Percentiles rank a stretch among this genome's conserved stretches.
Conservation (phyloP, 345 rosid genomes). For the Eutrema heterophyllum region DNA sequence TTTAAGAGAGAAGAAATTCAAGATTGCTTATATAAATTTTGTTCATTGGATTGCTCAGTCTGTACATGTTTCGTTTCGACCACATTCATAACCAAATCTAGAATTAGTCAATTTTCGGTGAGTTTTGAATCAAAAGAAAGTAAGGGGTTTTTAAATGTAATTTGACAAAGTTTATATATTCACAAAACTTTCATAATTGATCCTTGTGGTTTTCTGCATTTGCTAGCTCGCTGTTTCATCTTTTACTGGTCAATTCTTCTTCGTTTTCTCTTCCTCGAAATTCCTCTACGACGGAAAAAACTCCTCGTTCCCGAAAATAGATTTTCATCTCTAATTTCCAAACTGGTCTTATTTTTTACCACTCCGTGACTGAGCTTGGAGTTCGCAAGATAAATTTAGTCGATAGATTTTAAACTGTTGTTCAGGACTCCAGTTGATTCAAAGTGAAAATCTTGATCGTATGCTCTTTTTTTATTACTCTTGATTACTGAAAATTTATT, state of each 20-base stretch:
- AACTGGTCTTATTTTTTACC: no score
- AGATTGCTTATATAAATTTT: not conserved
- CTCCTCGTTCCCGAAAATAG: no score
- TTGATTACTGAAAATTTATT: no score
- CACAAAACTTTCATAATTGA: not conserved
- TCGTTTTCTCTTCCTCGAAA: no score
- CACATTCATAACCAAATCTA: not conserved
- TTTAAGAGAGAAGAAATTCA: not conserved
- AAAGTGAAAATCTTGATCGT: not conserved
- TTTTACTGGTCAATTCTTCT: no score
- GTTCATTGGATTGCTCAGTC: not conserved
- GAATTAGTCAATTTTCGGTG: not conserved
- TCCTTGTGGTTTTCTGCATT: not conserved
- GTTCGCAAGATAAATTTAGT: no score
- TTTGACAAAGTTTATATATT: not conserved
- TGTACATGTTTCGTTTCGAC: conserved; percentile 7
- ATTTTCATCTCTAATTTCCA: no score
- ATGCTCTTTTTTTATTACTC: no score
- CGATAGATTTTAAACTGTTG: not conserved
- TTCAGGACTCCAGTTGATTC: not conserved
- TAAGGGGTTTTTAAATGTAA: not conserved
- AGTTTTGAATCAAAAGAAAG: not conserved
- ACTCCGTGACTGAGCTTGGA: no score
- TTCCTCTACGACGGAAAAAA: no score
- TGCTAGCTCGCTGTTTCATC: not conserved